Evolutionary conservation across 495 filamentous ascomycete genomes (phyloP), one percentile per base, ranked within the genome.

Genomic region (Talaromyces ruber): DNA sequence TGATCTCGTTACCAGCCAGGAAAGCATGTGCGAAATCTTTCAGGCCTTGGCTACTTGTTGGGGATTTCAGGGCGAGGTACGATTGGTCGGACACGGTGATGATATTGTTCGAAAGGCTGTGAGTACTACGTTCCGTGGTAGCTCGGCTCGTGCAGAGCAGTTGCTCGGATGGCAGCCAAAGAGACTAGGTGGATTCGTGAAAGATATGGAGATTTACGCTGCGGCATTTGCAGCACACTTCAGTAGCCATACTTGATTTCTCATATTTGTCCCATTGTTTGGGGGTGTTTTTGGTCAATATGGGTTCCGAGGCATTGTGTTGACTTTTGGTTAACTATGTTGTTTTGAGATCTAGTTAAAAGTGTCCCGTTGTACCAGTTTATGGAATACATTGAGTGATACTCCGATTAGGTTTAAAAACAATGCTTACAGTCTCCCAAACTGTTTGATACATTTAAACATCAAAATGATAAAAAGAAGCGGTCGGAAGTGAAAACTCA

Each of bases 101-200:
- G 56, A 73, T 67, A 9, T 64, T 5, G 67, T 73, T 63, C 25
- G 57, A 4, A 62, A 70, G 24, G 74, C 72, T 9, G 54, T 77
- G 65, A 64, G 60, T 16, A 64, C 66, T 7, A 68, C 58, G 43
- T 45, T 66, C 1, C 67, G 65, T 59, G 61, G 53, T 8, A 62
- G 45, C 45, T 65, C 67, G 14, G 64, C 61, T 26, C 61, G 74
- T 25, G 74, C 74, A 24, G 71, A 64, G 64, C 39, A 18, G 25
- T 43, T 77, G 7, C 62, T 77, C 51, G 74, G 65, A 21, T 77
- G 74, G 74, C 54, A 66, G 16, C 72, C 74, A 16, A 74, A 12
- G 12, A 24, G 59, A 29, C 25, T 51, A 9, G 28, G 29, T 32
- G 59, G 59, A 14, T 50, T 52, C n/a, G 43, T 52, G 1, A 51